Conservation (phyloP, 768 basidiomycete species). For the Trametes sanguinea region DNA sequence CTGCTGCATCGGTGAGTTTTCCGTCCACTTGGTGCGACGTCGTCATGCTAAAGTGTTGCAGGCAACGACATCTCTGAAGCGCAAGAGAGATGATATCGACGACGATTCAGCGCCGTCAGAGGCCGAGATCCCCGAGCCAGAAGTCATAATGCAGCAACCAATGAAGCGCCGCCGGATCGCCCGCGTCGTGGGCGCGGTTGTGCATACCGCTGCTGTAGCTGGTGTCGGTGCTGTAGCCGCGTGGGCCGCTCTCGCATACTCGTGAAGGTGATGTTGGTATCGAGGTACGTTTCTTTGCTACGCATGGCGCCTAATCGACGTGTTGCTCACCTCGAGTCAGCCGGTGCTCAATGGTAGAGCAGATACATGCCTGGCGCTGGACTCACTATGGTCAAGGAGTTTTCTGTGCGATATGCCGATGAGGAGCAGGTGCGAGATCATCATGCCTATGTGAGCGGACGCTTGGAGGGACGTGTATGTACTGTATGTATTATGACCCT, state of each 20-base stretch:
- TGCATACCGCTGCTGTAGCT: constrained; percentile 62
- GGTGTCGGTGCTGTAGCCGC: constrained; percentile 69
- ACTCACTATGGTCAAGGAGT: too few species aligned
- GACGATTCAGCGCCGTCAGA: constrained; percentile 1
- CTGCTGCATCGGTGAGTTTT: constrained; percentile 18
- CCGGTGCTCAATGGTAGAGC: too few species aligned
- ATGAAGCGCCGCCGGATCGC: constrained; percentile 42
- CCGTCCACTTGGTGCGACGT: constrained; percentile 9
- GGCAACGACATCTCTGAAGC: constrained; percentile 51
- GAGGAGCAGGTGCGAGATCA: too few species aligned
- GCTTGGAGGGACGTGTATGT: too few species aligned
- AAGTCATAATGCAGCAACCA: constrained; percentile 17
- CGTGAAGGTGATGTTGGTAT: constrained; percentile 32
- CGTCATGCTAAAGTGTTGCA: constrained; percentile 6
- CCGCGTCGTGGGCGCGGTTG: constrained; percentile 45
- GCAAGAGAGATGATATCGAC: constrained; percentile 51
- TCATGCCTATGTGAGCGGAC: too few species aligned
- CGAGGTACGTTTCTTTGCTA: neutral
- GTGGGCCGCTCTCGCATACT: constrained; percentile 74
- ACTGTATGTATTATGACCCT: too few species aligned
- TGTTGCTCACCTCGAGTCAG: too few species aligned
- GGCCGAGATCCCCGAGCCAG: neutral
- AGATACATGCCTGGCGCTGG: too few species aligned
- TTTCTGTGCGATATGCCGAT: too few species aligned
- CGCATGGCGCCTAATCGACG: neutral